Evolutionary conservation across 352 stramenopile genomes (phyloP), one percentile per base, ranked within the genome.

Genomic region (Peronospora destructor): DNA sequence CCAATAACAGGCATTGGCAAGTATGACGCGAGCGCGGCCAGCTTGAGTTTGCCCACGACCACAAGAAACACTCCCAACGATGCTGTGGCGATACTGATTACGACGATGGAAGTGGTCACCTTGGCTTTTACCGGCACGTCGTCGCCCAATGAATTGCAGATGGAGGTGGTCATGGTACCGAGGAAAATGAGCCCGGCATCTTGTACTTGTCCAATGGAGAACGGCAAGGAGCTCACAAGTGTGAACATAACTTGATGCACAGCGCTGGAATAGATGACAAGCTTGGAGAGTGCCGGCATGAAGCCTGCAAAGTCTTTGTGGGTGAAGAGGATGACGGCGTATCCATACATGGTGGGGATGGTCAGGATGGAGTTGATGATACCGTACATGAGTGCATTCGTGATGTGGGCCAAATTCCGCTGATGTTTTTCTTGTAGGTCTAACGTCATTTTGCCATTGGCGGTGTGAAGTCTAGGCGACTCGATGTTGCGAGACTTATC

Each of bases 111-210:
- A 0, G 96, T 98, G 13, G 96, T 85, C n/a, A 98, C 76, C 43
- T 88, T 88, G 21, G 77, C 69, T 29, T 88, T 68, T 3, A 83
- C 38, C 17, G 68, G 34, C 1, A 71, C 72, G n/a, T 78, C 49
- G 8, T 80, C 69, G 9, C 86, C 66, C 16, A 97, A 53, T 61
- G 56, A 76, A 47, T 61, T 74, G 68, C 60, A 96, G 44, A 90
- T 87, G 60, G 77, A 98, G 59, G 64, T 84, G 0, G 95, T 86
- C 57, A 99, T 99, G 37, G 79, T 77, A 30, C 71, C 91, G 14
- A 99, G 71, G 61, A 99, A 99, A 61, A 99, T 98, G 4, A 99
- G 78, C 0, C 95, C 95, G n/a, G 94, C 93, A 66, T 99, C 94
- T 59, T 98, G 96, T 0, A 98, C 95, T 59, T 97, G 94, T 4